Percentiles rank a stretch among this genome's conserved stretches.
These are phyloP conservation scores for peach (Prunus persica) DNA, from an alignment of 306 rosid species.

Conservation along the genomic window DNA sequence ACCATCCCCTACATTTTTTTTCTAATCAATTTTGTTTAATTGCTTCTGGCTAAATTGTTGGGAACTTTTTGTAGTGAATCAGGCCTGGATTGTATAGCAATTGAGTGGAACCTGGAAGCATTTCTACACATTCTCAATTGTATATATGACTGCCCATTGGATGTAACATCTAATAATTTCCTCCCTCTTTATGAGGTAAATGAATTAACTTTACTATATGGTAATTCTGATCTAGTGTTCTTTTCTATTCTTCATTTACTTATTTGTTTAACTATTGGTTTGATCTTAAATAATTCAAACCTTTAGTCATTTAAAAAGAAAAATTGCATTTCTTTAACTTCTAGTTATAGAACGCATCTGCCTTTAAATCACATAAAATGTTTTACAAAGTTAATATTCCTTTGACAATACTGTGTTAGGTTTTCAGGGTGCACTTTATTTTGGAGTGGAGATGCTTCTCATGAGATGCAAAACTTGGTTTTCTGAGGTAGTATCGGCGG, in stretches of 20 bases:
- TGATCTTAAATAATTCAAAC: not conserved
- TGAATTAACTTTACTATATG: not conserved
- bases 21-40: not conserved
- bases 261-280: not conserved
- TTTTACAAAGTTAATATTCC: not conserved
- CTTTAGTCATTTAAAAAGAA: not conserved
- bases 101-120: conserved; percentile 48
- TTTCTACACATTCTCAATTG: conserved; percentile 61
- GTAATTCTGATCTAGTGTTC: not conserved
- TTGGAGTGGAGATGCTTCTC: conserved; percentile 70
- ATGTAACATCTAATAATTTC: conserved; percentile 46
- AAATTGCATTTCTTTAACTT: not conserved
- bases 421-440: conserved; percentile 73
- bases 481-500: conserved; percentile 40
- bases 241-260: not conserved
- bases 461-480: conserved; percentile 63
- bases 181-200: conserved; percentile 68
- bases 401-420: conserved; percentile 12
- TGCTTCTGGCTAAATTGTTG: conserved; percentile 2
- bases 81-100: conserved; percentile 33
- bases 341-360: not conserved
- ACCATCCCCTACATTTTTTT: not conserved
- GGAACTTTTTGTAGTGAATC: conserved; percentile 49
- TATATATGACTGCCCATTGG: conserved; percentile 41
- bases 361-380: not conserved